These are phyloP conservation scores for Ceratocystis harringtonii DNA, from an alignment of 2,329 filamentous ascomycete genomes.

Conservation along the genomic window DNA sequence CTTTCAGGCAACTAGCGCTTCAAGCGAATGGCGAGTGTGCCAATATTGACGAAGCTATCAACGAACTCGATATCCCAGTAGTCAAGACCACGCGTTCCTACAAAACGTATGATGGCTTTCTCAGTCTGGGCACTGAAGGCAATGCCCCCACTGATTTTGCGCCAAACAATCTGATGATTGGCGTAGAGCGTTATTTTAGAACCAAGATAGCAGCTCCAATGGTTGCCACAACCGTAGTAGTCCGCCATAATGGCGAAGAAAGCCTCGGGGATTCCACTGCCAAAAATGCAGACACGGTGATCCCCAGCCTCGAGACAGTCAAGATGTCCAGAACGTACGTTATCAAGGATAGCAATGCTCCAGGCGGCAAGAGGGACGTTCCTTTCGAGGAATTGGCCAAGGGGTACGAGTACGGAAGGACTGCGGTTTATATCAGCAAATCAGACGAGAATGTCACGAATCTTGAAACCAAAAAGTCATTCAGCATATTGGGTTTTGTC, in stretches of 20 bases:
- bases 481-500: slow-evolving; percentile 81
- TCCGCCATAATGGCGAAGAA: slow-evolving; percentile 30
- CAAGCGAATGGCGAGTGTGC: slow-evolving; percentile 58
- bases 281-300: slow-evolving; percentile 35
- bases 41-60: slow-evolving; percentile 74
- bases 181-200: slow-evolving; percentile 81
- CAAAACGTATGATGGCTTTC: slow-evolving; percentile 60
- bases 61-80: slow-evolving; percentile 61
- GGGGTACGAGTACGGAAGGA: slow-evolving; percentile 85
- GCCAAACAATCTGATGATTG: slow-evolving; percentile 55
- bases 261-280: slow-evolving; percentile 24
- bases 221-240: slow-evolving; percentile 62
- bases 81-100: slow-evolving; percentile 63
- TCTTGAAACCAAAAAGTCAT: slow-evolving; percentile 56
- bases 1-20: slow-evolving; percentile 51
- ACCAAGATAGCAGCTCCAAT: slow-evolving; percentile 62
- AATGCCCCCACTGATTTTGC: slow-evolving; percentile 2
- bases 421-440: slow-evolving; percentile 75
- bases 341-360: slow-evolving; percentile 56
- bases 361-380: slow-evolving; percentile 69
- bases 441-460: slow-evolving; percentile 81
- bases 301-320: slow-evolving; percentile 47
- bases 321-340: slow-evolving; percentile 66
- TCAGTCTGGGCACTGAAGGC: slow-evolving; percentile 66
- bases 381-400: slow-evolving; percentile 74